Base-by-base conservation (phyloP, 106 monocot species). In the Dendrobium catenatum region DNA sequence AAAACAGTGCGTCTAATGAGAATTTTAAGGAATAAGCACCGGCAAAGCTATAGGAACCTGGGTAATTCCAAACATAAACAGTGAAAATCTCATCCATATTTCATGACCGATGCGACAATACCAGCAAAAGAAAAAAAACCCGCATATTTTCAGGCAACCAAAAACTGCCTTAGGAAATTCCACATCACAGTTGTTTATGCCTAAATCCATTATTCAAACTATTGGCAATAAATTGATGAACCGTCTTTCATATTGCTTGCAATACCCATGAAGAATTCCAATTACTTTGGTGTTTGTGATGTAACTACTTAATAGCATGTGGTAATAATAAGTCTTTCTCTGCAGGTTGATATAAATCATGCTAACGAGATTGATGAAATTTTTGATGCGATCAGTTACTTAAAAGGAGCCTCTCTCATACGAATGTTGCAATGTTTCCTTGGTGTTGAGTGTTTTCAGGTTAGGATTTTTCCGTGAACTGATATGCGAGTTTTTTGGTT, bases 301-400 rank as follows among this genome's bases (percentile, higher is more conserved):
- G 27, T 6, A 9, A 68, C 67, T 68, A 68, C 67, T 68, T 68
- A 2, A 24, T 33, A 70, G 10, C 13, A 37, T 31, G 13, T 37
- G 16, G 37, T 37, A 70, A 70, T 70, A 70, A 33, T 70, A 33
- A 61, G 13, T 70, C 2, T 40, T 46, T 79, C 16, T 82, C 80
- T 68, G 76, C 85, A 97, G 97, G 97, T 97, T 79, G 97, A 97
- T 24, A 84, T 97, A 86, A 91, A 97, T 54, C 97, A 97, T 89
- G 97, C 92, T 4, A 84, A 70, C 77, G 97, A 97, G 77, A 89
- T 97, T 68, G 89, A 97, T 88, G 90, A 90, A 89, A 97, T 97
- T 74, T 97, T 97, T 88, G 97, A 97, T 81, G 85, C 94, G 9
- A 97, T 97, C 78, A 97, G 97, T 85, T 97, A 97, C 76, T 78